A percentile compares a stretch with the other conserved stretches of the same genome.
Evolutionary conservation across 495 filamentous ascomycete genomes (phyloP).

Genomic region (Aspergillus cristatus): DNA sequence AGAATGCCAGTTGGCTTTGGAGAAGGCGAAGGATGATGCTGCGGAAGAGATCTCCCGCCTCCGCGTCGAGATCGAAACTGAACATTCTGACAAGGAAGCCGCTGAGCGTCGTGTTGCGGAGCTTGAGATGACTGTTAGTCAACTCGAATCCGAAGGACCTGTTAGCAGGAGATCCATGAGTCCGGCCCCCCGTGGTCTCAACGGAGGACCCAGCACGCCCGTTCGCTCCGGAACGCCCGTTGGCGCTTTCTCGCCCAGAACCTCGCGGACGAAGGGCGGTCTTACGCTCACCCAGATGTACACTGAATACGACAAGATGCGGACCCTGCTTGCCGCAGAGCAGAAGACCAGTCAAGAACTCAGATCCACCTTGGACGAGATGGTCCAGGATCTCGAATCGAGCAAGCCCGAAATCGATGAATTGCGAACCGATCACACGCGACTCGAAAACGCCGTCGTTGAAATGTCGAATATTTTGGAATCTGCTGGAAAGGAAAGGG

Average conservation of each 20-base stretch:
- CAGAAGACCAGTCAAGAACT: conserved; percentile 63
- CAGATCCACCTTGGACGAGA: conserved; percentile 66
- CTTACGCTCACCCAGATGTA: conserved; percentile 61
- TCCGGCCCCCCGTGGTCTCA: conserved; percentile 40
- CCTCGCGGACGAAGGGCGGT: conserved; percentile 46
- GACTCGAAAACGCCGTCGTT: conserved; percentile 55
- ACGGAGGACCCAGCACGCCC: conserved; percentile 44
- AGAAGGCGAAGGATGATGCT: conserved; percentile 70
- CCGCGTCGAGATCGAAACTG: conserved; percentile 72
- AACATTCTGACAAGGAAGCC: conserved; percentile 59
- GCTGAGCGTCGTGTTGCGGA: conserved; percentile 63
- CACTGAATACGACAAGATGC: conserved; percentile 53
- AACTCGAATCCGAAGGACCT: conserved; percentile 46
- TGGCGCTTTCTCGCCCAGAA: conserved; percentile 46
- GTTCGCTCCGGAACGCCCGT: conserved; percentile 41
- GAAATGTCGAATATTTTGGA: conserved; percentile 68
- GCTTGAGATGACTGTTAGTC: conserved; percentile 63
- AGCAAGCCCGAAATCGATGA: conserved; percentile 55
- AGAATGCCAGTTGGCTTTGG: conserved; percentile 67
- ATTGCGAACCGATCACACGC: conserved; percentile 43
- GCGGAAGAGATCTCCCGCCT: conserved; percentile 72
- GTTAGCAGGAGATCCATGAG: conserved; percentile 33
- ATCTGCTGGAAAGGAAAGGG: conserved; percentile 44
- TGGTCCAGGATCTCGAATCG: conserved; percentile 53
- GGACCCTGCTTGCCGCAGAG: conserved; percentile 52